Evolutionary conservation across 495 filamentous ascomycete genomes (phyloP).

Genomic region (Hypoxylon crocopeplum): DNA sequence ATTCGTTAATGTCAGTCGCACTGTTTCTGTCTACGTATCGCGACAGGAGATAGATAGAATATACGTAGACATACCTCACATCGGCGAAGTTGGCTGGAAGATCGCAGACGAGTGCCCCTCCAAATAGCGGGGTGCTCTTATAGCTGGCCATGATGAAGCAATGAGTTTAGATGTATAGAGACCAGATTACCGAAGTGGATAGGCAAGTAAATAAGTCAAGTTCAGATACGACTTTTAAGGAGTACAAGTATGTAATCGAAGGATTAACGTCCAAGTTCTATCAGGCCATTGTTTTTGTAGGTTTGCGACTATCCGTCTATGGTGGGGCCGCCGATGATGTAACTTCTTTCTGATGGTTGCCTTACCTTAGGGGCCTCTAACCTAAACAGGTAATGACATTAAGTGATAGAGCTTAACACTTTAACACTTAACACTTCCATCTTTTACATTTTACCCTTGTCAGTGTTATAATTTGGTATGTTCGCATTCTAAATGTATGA

Average conservation of each 20-base stretch:
- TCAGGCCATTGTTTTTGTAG: slow-evolving; percentile 1
- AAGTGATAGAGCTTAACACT: no score
- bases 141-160: slow-evolving; percentile 55
- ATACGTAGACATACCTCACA: slow-evolving; percentile 67
- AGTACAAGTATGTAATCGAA: no score
- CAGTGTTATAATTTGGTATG: no score
- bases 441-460: no score
- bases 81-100: slow-evolving; percentile 79
- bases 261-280: no score
- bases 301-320: not conserved
- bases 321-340: slow-evolving; percentile 34
- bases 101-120: slow-evolving; percentile 76
- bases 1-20: slow-evolving; percentile 8
- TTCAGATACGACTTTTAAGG: no score
- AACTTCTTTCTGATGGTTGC: slow-evolving; percentile 11
- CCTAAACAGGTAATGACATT: no score
- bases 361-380: no score
- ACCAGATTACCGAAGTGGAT: not conserved
- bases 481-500: no score
- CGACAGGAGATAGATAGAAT: not conserved
- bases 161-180: no score
- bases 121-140: slow-evolving; percentile 71
- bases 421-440: no score
- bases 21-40: not conserved
- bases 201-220: no score